Percentiles rank a stretch among this genome's conserved stretches.
These are phyloP conservation scores for Coemansia sp. DNA, from an alignment of 192 early-diverging fungal species.

Conservation along the genomic window DNA sequence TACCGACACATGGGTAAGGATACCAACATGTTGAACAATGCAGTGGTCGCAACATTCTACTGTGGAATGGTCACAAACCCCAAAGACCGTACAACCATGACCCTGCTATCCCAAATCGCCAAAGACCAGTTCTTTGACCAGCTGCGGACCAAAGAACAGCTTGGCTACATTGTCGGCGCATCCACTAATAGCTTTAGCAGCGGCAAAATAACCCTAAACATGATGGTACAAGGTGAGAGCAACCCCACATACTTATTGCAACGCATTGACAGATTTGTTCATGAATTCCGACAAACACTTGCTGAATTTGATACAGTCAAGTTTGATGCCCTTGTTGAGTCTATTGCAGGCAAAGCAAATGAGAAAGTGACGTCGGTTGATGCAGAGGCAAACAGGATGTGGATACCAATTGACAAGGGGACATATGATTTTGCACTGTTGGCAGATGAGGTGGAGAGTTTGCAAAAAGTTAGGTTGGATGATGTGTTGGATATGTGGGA, in stretches of 20 bases:
- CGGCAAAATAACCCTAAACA: constrained; percentile 37
- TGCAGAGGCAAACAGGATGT: neutral
- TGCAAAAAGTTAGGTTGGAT: neutral
- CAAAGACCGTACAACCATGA: constrained; percentile 56
- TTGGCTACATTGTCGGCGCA: constrained; percentile 58
- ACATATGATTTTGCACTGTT: neutral
- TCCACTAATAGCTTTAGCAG: neutral
- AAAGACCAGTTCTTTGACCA: constrained; percentile 83
- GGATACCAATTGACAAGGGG: neutral
- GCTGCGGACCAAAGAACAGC: constrained; percentile 82
- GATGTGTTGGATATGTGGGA: constrained; percentile 27
- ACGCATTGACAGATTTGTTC: constrained; percentile 76
- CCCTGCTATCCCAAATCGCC: constrained; percentile 68
- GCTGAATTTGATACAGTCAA: constrained; percentile 24
- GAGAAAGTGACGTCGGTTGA: neutral
- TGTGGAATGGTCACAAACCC: constrained; percentile 65
- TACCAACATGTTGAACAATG: constrained; percentile 75
- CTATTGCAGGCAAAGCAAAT: neutral
- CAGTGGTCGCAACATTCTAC: constrained; percentile 73
- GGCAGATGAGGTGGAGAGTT: neutral
- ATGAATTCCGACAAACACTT: constrained; percentile 30
- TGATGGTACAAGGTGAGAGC: constrained; percentile 80
- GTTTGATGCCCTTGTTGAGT: constrained; percentile 57
- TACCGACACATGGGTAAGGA: constrained; percentile 47
- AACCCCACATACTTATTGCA: constrained; percentile 73